phyloP scores from a whole-genome alignment of 257 asterid species.

The Pogostemon cablin region DNA sequence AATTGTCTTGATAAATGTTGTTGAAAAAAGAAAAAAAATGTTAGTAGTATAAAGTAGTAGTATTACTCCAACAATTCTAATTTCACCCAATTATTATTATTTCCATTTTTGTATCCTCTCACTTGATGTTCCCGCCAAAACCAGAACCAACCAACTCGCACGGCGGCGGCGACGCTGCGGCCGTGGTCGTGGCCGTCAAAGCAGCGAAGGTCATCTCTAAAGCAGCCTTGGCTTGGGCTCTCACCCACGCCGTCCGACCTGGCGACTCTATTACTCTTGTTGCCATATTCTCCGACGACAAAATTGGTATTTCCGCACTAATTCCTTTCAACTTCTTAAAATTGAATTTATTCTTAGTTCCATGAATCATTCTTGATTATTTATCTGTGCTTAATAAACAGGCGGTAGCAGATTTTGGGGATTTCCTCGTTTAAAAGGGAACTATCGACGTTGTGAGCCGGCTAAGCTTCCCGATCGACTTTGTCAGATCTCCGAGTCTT shows the following conservation, averaged over 20 bases:
- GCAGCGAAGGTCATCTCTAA: slow-evolving; percentile 71
- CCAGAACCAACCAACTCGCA: slow-evolving; percentile 25
- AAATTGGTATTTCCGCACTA: slow-evolving; percentile 3
- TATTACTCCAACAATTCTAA: no score
- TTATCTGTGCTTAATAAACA: slow-evolving; percentile 27
- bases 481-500: slow-evolving; percentile 67
- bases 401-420: slow-evolving; percentile 72
- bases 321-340: not conserved
- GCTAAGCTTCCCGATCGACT: slow-evolving; percentile 56
- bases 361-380: slow-evolving; percentile 2
- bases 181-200: slow-evolving; percentile 79
- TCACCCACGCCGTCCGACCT: slow-evolving; percentile 72
- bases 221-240: slow-evolving; percentile 78
- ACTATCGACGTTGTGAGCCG: slow-evolving; percentile 40
- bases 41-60: not conserved
- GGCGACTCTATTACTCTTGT: slow-evolving; percentile 75
- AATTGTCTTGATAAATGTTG: no score
- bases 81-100: not conserved
- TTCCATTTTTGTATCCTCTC: slow-evolving; percentile 9
- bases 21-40: no score
- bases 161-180: slow-evolving; percentile 44
- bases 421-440: slow-evolving; percentile 58
- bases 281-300: slow-evolving; percentile 54
- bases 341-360: not conserved
- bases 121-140: slow-evolving; percentile 58